phyloP scores from a whole-genome alignment of 2,329 filamentous ascomycete species.

The Claviceps arundinis region DNA sequence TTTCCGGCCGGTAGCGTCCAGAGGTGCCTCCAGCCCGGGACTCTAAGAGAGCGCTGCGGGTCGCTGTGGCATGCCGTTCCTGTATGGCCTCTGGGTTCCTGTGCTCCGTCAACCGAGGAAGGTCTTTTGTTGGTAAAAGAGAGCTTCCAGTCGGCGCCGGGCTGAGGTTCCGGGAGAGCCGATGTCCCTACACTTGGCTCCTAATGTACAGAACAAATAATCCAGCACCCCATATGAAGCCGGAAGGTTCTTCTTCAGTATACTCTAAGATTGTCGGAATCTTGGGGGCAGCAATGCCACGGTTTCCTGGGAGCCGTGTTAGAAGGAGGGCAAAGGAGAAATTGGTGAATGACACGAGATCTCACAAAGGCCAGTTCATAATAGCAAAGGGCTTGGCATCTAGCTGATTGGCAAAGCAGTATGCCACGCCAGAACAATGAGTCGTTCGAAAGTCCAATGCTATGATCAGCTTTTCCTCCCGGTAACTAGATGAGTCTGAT shows the following conservation, averaged over 20 bases:
- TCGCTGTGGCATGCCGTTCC: neutral
- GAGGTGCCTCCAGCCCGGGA: too few relatives aligned
- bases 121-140: too few relatives aligned
- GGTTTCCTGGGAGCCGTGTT: slow-evolving; percentile 28
- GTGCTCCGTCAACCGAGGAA: neutral
- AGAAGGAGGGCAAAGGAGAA: slow-evolving; percentile 9
- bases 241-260: slow-evolving; percentile 22
- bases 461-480: slow-evolving; percentile 8
- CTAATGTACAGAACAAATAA: too few relatives aligned
- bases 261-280: slow-evolving; percentile 11
- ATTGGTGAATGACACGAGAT: slow-evolving; percentile 9
- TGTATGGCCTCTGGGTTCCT: slow-evolving; percentile 10
- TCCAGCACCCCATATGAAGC: slow-evolving; percentile 19
- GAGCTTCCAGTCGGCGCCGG: too few relatives aligned
- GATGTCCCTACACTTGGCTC: too few relatives aligned
- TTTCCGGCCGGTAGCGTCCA: too few relatives aligned
- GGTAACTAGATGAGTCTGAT: too few relatives aligned
- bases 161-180: neutral
- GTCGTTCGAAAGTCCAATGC: slow-evolving; percentile 26
- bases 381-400: slow-evolving; percentile 21
- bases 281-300: slow-evolving; percentile 24
- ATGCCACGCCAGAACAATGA: slow-evolving; percentile 37
- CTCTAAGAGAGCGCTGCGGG: too few relatives aligned
- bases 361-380: slow-evolving; percentile 11
- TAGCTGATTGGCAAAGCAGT: slow-evolving; percentile 3